Conservation (phyloP, 2,329 filamentous ascomycete genomes). For the Talaromyces sp. region DNA sequence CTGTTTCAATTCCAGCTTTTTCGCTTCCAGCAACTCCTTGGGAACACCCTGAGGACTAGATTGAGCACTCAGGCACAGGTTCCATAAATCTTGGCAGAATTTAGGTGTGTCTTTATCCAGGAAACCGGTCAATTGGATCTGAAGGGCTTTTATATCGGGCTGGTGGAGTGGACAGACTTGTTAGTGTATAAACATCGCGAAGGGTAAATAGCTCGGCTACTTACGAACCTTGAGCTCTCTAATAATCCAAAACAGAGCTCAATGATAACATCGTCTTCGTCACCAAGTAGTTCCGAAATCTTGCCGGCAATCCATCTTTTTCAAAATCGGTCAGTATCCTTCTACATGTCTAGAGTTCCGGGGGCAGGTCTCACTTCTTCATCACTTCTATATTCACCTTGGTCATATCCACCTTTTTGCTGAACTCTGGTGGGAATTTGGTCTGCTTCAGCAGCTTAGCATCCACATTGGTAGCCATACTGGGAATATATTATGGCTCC, state of each 20-base stretch:
- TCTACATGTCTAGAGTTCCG: conserved; percentile 8
- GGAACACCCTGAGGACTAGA: conserved; percentile 83
- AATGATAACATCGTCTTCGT: conserved; percentile 92
- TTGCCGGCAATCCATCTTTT: conserved; percentile 85
- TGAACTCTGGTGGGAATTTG: conserved; percentile 91
- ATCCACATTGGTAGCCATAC: conserved; percentile 79
- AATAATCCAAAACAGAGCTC: conserved; percentile 68
- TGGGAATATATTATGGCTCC: background rate
- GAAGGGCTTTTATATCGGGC: conserved; percentile 93
- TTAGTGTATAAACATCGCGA: conserved; percentile 20
- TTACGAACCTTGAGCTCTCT: conserved; percentile 70
- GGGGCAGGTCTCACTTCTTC: conserved; percentile 69
- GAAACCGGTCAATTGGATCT: conserved; percentile 92
- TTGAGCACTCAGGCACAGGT: conserved; percentile 83
- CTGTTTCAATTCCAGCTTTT: conserved; percentile 90
- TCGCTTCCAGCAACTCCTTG: conserved; percentile 89
- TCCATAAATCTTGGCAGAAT: conserved; percentile 95
- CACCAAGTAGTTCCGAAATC: conserved; percentile 81
- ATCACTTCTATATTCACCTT: conserved; percentile 97
- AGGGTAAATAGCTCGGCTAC: conserved; percentile 30
- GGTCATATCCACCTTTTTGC: conserved; percentile 89
- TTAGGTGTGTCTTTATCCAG: conserved; percentile 82
- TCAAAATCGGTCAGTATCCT: background rate
- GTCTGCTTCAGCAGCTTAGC: conserved; percentile 84
- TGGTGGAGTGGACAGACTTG: conserved; percentile 36